Base-by-base conservation (phyloP, 805 yeast species). In the Scheffersomyces lignosus region DNA sequence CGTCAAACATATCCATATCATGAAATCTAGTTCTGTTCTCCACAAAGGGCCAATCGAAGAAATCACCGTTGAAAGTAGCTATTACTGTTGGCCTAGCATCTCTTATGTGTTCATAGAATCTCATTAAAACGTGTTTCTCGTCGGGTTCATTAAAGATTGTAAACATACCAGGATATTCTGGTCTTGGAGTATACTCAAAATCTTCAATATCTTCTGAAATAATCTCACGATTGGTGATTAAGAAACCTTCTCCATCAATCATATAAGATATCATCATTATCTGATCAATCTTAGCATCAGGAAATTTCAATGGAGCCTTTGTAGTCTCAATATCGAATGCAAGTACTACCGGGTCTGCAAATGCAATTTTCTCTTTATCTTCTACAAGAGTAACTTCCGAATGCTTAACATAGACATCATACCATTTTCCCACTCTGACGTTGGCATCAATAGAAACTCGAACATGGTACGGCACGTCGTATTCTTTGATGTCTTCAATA, bases 211-310 rank as follows among this genome's bases (percentile, higher is more conserved):
- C 98, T 57, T 88, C 87, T 5, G 95, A 81, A 26, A 93, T 90
- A 50, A 93, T 88, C 49, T 90, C 96, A 51, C 99, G 70, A 57
- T 93, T 93, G 7, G 98, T 93, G 42, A 93, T 95, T 27, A 93
- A 67, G 56, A 69, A 93, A 26, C 99, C 99, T 50, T 87, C 95
- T 8, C 98, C 99, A 57, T 93, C 99, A 43, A 93, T 90, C 99
- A 95, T 95, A 58, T 93, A 93, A 2, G 99, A 95, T 34, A 93
- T 93, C 99, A 95, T 95, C 97, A 93, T 93, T 27, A 93, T 77
- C 60, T 87, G 95, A 64, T 93, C 99, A 4, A 85, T 73, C 8
- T 83, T 71, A 4, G 96, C 77, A 52, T 88, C 99, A 0, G 99
- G 99, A 49, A 93, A 93, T 58, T 93, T 95, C 42, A 93, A 72